A percentile compares a stretch with the other conserved stretches of the same genome.
Evolutionary conservation across 1,284 basidiomycete genomes (phyloP).

Genomic region (Tetrapyrgos nigripes): DNA sequence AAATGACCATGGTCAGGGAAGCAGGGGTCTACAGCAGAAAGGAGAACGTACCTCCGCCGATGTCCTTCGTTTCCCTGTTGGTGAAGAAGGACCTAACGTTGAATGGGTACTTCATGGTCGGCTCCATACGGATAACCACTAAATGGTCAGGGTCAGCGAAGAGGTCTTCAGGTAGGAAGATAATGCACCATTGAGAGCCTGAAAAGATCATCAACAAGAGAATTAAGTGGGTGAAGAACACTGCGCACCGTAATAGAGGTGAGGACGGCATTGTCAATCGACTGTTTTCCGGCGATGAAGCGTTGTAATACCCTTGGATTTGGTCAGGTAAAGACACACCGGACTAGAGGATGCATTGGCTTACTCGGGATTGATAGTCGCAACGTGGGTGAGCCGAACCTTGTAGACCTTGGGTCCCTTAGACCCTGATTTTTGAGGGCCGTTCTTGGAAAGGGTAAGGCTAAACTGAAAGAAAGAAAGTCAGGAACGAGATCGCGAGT

Average conservation of each 20-base stretch:
- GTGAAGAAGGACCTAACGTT: constrained; percentile 71
- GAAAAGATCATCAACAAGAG: constrained; percentile 28
- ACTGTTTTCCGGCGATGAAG: constrained; percentile 60
- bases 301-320: constrained; percentile 53
- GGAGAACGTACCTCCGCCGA: constrained; percentile 58
- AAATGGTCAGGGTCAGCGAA: too few relatives aligned
- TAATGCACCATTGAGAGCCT: constrained; percentile 69
- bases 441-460: constrained; percentile 52
- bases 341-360: constrained; percentile 19
- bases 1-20: neutral
- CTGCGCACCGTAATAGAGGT: constrained; percentile 62
- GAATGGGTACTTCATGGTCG: constrained; percentile 60
- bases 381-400: constrained; percentile 57
- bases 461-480: constrained; percentile 49
- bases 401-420: constrained; percentile 54
- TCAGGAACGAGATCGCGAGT: neutral
- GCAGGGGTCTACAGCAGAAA: too few relatives aligned
- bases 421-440: constrained; percentile 21
- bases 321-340: neutral
- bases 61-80: constrained; percentile 49
- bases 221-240: constrained; percentile 36
- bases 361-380: constrained; percentile 66
- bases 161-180: too few relatives aligned
- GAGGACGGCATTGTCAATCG: constrained; percentile 59
- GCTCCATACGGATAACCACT: constrained; percentile 70